These are phyloP conservation scores for Leccinum pachyderme DNA, from an alignment of 1,284 basidiomycete species.

Conservation along the genomic window DNA sequence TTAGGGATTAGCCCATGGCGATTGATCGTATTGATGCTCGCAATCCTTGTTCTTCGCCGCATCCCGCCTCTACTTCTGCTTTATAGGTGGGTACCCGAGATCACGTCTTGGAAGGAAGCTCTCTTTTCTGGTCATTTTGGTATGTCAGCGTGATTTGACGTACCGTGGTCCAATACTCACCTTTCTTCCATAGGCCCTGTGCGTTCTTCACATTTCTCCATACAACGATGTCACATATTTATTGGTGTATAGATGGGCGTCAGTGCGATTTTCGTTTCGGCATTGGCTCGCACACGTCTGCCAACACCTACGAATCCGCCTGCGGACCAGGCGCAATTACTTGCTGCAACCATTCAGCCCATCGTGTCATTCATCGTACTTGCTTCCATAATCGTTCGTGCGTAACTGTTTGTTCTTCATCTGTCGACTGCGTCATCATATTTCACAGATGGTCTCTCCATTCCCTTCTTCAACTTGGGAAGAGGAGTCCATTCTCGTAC, in stretches of 20 bases:
- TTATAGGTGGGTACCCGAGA: slow-evolving; percentile 84
- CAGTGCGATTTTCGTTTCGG: slow-evolving; percentile 84
- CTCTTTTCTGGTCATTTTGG: slow-evolving; percentile 88
- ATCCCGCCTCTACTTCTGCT: slow-evolving; percentile 74
- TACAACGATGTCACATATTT: slow-evolving; percentile 1
- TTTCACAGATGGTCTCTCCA: slow-evolving; percentile 75
- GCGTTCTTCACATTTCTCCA: slow-evolving; percentile 24
- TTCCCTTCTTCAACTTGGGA: slow-evolving; percentile 81
- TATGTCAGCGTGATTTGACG: slow-evolving; percentile 21
- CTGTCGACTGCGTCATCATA: background rate
- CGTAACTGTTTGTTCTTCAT: slow-evolving; percentile 27
- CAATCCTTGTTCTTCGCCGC: slow-evolving; percentile 69
- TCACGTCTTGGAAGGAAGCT: slow-evolving; percentile 75
- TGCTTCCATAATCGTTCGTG: slow-evolving; percentile 78
- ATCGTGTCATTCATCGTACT: slow-evolving; percentile 85
- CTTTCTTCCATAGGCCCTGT: slow-evolving; percentile 48
- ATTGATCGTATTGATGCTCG: slow-evolving; percentile 65
- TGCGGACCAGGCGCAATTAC: slow-evolving; percentile 62
- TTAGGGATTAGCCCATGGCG: slow-evolving; percentile 74
- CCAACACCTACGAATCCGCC: slow-evolving; percentile 60
- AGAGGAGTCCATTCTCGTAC: slow-evolving; percentile 65
- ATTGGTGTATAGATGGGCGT: slow-evolving; percentile 61
- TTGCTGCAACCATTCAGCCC: slow-evolving; percentile 71
- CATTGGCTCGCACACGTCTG: slow-evolving; percentile 68
- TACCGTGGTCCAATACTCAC: slow-evolving; percentile 6